Conservation (phyloP, 495 filamentous ascomycete species). For the Durotheca rogersii region DNA sequence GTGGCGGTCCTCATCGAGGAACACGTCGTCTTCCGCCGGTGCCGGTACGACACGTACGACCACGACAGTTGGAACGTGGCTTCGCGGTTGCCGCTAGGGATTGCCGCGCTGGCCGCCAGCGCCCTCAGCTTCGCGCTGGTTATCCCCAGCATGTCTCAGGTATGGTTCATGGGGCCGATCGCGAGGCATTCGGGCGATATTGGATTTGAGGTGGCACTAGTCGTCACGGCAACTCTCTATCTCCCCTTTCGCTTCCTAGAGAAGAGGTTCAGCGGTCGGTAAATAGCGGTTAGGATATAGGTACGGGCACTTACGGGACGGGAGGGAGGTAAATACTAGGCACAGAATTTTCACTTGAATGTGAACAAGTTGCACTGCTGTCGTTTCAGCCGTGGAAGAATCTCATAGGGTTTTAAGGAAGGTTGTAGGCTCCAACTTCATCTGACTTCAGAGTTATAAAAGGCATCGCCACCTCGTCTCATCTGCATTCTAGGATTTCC, state of each 20-base stretch:
- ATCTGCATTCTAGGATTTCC: too few relatives aligned
- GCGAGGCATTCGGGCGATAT: conserved; percentile 57
- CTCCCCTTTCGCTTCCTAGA: conserved; percentile 44
- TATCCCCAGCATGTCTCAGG: conserved; percentile 56
- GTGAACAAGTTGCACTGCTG: too few relatives aligned
- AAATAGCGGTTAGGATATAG: background rate
- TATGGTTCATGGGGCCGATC: conserved; percentile 57
- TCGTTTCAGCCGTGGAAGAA: too few relatives aligned
- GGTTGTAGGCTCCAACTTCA: too few relatives aligned
- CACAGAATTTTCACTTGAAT: too few relatives aligned
- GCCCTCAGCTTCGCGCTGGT: conserved; percentile 48
- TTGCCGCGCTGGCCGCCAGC: conserved; percentile 45
- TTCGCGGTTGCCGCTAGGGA: conserved; percentile 46
- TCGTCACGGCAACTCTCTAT: conserved; percentile 50
- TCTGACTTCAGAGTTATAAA: too few relatives aligned
- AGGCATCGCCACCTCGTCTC: too few relatives aligned
- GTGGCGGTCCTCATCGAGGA: conserved; percentile 51
- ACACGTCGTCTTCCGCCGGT: conserved; percentile 47
- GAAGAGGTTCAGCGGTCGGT: conserved; percentile 35
- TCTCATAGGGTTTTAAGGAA: too few relatives aligned
- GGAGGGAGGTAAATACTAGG: too few relatives aligned
- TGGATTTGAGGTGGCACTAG: conserved; percentile 59
- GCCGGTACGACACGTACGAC: conserved; percentile 42
- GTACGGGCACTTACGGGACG: conserved; percentile 1
- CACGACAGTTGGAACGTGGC: conserved; percentile 51